Evolutionary conservation across 805 yeast species (phyloP).

Genomic region (Hemisphaericaspora nanyangensis): DNA sequence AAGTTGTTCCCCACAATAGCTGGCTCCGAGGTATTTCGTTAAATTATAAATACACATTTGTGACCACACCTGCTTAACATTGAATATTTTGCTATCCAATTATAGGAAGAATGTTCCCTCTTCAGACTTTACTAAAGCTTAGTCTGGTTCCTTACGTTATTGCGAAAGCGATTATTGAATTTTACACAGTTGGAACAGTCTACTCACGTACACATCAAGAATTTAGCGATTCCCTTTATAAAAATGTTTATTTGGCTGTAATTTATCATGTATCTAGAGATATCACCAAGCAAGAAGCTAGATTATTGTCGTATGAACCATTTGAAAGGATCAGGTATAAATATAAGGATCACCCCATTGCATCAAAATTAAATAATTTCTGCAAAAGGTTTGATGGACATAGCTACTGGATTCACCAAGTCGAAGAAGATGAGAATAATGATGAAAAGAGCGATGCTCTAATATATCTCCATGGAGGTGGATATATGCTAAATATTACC

Average conservation of each 20-base stretch:
- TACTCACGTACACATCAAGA: conserved; percentile 23
- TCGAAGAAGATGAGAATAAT: conserved; percentile 10
- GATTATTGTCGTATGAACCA: conserved; percentile 17
- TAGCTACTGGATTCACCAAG: conserved; percentile 30
- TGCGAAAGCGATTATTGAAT: conserved; percentile 18
- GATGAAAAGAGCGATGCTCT: conserved; percentile 8
- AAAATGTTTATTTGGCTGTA: conserved; percentile 24
- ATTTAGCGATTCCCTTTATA: conserved; percentile 24
- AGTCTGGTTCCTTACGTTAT: conserved; percentile 16
- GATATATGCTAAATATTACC: conserved; percentile 18
- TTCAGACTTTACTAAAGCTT: background rate
- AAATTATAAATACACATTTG: too few relatives aligned
- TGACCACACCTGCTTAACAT: too few relatives aligned
- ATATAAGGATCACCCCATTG: conserved; percentile 10
- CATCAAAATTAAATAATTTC: conserved; percentile 7
- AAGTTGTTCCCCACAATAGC: too few relatives aligned
- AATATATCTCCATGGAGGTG: conserved; percentile 37
- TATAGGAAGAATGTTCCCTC: background rate
- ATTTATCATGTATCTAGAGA: conserved; percentile 22
- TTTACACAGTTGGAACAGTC: conserved; percentile 28
- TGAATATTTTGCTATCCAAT: too few relatives aligned
- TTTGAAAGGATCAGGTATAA: conserved; percentile 12
- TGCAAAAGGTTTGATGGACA: conserved; percentile 17
- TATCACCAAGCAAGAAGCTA: conserved; percentile 18
- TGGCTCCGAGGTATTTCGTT: too few relatives aligned